These are phyloP conservation scores for Delphinella strobiligena DNA, from an alignment of 2,329 filamentous ascomycete species.

Conservation along the genomic window DNA sequence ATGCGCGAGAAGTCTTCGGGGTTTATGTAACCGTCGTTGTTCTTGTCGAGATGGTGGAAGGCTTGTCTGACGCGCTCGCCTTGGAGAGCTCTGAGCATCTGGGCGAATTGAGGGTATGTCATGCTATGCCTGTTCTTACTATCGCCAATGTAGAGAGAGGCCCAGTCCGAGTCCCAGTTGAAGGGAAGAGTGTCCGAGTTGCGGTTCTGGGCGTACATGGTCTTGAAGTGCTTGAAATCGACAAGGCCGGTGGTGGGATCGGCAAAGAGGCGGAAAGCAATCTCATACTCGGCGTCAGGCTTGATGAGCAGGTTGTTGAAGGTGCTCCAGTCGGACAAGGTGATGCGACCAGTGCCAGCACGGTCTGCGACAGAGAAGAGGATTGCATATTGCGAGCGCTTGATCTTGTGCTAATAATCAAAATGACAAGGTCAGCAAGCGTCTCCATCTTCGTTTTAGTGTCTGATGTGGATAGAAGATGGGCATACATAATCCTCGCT, in stretches of 20 bases:
- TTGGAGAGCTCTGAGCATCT: slow-evolving; percentile 93
- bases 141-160: slow-evolving; percentile 80
- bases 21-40: slow-evolving; percentile 88
- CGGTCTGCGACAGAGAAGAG: slow-evolving; percentile 88
- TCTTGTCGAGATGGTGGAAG: slow-evolving; percentile 82
- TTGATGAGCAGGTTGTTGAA: slow-evolving; percentile 92
- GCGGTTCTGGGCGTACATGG: slow-evolving; percentile 79
- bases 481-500: slow-evolving; percentile 79
- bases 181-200: slow-evolving; percentile 77
- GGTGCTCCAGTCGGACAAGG: slow-evolving; percentile 73
- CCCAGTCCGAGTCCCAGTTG: slow-evolving; percentile 96
- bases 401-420: slow-evolving; percentile 99
- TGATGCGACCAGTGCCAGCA: slow-evolving; percentile 59
- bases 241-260: slow-evolving; percentile 71
- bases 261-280: slow-evolving; percentile 94
- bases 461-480: too few species aligned
- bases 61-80: slow-evolving; percentile 93
- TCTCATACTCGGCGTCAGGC: slow-evolving; percentile 96
- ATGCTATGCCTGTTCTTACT: slow-evolving; percentile 81
- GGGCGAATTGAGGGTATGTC: slow-evolving; percentile 92
- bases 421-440: not conserved
- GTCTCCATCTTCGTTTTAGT: too few species aligned
- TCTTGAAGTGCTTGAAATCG: slow-evolving; percentile 79
- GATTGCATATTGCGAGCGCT: slow-evolving; percentile 86
- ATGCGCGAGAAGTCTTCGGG: slow-evolving; percentile 95